Evolutionary conservation across 2,329 filamentous ascomycete species (phyloP).

Genomic region (Apiospora phragmitis): DNA sequence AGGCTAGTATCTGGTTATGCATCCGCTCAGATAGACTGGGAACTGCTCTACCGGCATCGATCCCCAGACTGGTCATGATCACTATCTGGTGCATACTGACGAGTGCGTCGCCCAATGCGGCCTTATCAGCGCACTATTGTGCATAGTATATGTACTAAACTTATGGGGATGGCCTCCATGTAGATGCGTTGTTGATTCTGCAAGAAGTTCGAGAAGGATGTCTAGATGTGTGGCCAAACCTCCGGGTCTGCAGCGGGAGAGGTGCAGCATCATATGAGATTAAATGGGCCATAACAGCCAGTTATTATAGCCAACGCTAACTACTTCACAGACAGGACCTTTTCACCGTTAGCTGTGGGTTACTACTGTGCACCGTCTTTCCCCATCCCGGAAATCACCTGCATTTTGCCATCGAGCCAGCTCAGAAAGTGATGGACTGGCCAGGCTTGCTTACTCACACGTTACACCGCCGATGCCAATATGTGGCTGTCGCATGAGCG

Average conservation of each 20-base stretch:
- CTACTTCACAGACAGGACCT: neutral
- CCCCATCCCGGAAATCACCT: neutral
- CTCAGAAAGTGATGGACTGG: neutral
- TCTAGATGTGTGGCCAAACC: neutral
- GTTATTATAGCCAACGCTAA: neutral
- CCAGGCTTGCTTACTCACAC: neutral
- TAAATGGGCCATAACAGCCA: neutral
- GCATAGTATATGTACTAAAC: neutral
- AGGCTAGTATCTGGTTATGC: neutral
- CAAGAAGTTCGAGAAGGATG: neutral
- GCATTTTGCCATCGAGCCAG: neutral
- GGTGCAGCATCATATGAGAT: neutral
- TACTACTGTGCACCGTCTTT: neutral
- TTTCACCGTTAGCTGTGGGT: neutral
- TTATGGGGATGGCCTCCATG: neutral
- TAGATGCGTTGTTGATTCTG: neutral
- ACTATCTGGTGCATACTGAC: neutral
- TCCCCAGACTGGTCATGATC: neutral
- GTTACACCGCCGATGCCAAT: constrained; percentile 4
- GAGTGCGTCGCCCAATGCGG: neutral
- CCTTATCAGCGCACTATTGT: neutral
- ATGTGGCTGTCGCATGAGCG: constrained; percentile 17
- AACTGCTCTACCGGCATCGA: neutral
- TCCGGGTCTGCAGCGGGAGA: constrained; percentile 3
- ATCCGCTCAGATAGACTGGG: neutral